Percentiles rank a stretch among this genome's conserved stretches.
phyloP scores from a whole-genome alignment of 257 asterid genomes.

The Ajuga chamaepitys region DNA sequence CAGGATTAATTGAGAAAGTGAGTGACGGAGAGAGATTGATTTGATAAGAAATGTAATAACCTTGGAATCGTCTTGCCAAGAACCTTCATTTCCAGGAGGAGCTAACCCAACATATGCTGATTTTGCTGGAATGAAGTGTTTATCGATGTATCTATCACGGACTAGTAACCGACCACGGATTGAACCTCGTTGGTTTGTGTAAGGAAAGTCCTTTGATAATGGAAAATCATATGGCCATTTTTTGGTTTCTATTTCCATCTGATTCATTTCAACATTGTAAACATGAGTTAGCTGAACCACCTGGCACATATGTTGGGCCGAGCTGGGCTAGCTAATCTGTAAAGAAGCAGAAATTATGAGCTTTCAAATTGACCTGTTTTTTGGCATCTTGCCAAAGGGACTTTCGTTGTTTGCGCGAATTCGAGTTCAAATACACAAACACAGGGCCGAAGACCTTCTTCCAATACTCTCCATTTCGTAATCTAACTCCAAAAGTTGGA shows the following conservation, averaged over 20 bases:
- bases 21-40: not conserved
- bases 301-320: too few species aligned
- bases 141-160: conserved; percentile 29
- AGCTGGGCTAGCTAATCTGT: too few species aligned
- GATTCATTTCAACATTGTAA: not conserved
- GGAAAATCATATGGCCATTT: conserved; percentile 86
- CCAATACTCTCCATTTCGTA: conserved; percentile 42
- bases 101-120: conserved; percentile 64
- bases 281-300: too few species aligned
- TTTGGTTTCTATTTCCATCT: conserved; percentile 39
- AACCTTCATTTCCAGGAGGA: conserved; percentile 48
- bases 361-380: conserved; percentile 23
- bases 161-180: conserved; percentile 50
- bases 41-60: conserved; percentile 4
- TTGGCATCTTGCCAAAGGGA: conserved; percentile 58
- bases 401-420: conserved; percentile 1
- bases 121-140: conserved; percentile 23
- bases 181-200: conserved; percentile 37
- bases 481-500: conserved; percentile 17
- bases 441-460: conserved; percentile 46
- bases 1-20: not conserved
- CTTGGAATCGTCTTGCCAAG: conserved; percentile 70
- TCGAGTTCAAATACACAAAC: conserved; percentile 44
- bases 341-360: too few species aligned
- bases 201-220: conserved; percentile 36